phyloP scores from a whole-genome alignment of 768 basidiomycete species.

The Russula dissimulans region DNA sequence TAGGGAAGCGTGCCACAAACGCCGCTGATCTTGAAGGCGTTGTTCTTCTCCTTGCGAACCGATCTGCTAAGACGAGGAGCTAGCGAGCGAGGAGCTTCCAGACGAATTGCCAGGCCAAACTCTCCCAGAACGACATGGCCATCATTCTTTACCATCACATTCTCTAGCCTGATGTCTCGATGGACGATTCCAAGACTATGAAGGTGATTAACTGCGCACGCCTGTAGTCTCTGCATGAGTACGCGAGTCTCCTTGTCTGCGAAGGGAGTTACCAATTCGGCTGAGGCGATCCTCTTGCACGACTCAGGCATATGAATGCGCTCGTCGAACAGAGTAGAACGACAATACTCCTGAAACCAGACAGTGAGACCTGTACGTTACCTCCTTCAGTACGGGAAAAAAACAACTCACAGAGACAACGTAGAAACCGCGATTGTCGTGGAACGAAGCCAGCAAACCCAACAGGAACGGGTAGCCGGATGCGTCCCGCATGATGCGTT shows the following conservation, averaged over 20 bases:
- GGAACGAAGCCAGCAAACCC: slow-evolving; percentile 23
- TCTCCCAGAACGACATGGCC: slow-evolving; percentile 89
- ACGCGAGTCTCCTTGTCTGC: background rate
- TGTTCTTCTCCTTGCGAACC: background rate
- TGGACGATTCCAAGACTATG: slow-evolving; percentile 91
- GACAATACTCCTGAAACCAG: slow-evolving; percentile 20
- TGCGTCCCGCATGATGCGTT: slow-evolving; percentile 4
- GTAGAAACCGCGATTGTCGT: slow-evolving; percentile 20
- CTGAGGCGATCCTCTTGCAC: slow-evolving; percentile 26
- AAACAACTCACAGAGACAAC: slow-evolving; percentile 20
- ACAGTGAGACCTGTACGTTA: background rate
- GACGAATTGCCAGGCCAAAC: slow-evolving; percentile 43
- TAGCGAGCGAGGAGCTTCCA: background rate
- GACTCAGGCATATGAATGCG: slow-evolving; percentile 5
- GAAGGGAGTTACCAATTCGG: slow-evolving; percentile 26
- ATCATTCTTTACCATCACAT: slow-evolving; percentile 80
- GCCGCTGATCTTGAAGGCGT: background rate
- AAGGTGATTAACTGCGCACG: slow-evolving; percentile 71
- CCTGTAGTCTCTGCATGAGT: slow-evolving; percentile 8
- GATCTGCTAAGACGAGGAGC: background rate
- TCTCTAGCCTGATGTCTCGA: slow-evolving; percentile 93
- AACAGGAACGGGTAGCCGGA: slow-evolving; percentile 16
- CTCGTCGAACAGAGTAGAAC: slow-evolving; percentile 10
- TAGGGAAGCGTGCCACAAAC: slow-evolving; percentile 14
- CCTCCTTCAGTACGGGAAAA: background rate